These are phyloP conservation scores for Buddleja alternifolia DNA, from an alignment of 257 asterid genomes.

Conservation along the genomic window DNA sequence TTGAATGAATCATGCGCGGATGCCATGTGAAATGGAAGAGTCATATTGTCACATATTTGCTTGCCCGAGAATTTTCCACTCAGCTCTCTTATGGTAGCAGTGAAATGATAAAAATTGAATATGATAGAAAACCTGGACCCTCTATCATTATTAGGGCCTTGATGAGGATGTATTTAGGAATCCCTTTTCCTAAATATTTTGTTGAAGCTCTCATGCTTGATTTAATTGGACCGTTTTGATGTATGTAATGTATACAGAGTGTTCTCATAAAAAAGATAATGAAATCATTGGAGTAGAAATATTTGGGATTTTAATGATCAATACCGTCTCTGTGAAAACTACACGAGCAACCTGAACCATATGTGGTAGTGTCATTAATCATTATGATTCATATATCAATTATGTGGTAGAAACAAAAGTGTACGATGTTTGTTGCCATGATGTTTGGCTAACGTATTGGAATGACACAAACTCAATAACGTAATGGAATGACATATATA, in stretches of 20 bases:
- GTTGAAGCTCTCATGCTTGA: neutral
- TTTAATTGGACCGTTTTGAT: neutral
- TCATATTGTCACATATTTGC: neutral
- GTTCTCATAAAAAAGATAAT: neutral
- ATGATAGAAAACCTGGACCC: neutral
- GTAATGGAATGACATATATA: too few species aligned
- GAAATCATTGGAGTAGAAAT: neutral
- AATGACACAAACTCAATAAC: neutral
- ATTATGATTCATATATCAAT: neutral
- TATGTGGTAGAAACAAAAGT: slow-evolving; percentile 12
- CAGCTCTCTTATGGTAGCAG: neutral
- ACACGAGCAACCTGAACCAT: neutral
- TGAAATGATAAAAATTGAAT: neutral
- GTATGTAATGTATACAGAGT: neutral
- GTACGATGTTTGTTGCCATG: slow-evolving; percentile 7
- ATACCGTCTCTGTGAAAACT: neutral
- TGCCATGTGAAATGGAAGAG: neutral
- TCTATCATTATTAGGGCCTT: neutral
- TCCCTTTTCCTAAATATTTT: neutral
- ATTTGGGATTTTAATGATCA: neutral
- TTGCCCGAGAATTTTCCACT: neutral
- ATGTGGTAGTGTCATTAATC: slow-evolving; percentile 3
- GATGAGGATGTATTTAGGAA: neutral
- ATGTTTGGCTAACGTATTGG: slow-evolving; percentile 1
- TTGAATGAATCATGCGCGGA: neutral